Percentiles rank a stretch among this genome's conserved stretches.
Conservation (phyloP, 2,329 filamentous ascomycete genomes). For the Domatiomyces catenatus region DNA sequence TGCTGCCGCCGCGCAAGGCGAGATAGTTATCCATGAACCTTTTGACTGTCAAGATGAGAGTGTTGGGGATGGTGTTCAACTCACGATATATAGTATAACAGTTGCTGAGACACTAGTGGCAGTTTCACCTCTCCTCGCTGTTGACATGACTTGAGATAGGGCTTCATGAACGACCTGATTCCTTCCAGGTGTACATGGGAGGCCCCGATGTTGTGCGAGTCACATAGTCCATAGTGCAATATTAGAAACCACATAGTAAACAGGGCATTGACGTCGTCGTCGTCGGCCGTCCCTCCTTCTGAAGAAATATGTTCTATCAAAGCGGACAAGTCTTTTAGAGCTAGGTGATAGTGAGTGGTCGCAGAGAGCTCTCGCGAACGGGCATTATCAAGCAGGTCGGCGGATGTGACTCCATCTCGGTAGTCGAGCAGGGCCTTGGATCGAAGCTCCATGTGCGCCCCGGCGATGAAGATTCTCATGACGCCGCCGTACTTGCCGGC, state of each 20-base stretch:
- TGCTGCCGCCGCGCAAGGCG: slow-evolving; percentile 3
- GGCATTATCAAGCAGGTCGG: slow-evolving; percentile 20
- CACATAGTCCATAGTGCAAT: slow-evolving; percentile 24
- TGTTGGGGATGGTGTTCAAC: slow-evolving; percentile 3
- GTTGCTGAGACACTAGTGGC: slow-evolving; percentile 24
- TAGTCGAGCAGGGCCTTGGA: slow-evolving; percentile 19
- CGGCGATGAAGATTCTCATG: slow-evolving; percentile 27
- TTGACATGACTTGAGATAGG: slow-evolving; percentile 18
- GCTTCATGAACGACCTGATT: slow-evolving; percentile 23
- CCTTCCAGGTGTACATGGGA: slow-evolving; percentile 24
- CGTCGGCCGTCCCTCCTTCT: slow-evolving; percentile 15
- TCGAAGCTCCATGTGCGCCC: slow-evolving; percentile 25
- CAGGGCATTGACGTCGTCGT: slow-evolving; percentile 21
- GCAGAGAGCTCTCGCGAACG: slow-evolving; percentile 1
- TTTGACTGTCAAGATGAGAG: not conserved
- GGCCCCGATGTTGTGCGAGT: slow-evolving; percentile 14
- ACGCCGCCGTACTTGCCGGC: slow-evolving; percentile 23
- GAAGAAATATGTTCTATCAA: slow-evolving; percentile 23
- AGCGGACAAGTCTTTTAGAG: slow-evolving; percentile 20
- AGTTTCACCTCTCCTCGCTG: slow-evolving; percentile 12
- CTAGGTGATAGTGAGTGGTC: slow-evolving; percentile 22
- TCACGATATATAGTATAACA: slow-evolving; percentile 24
- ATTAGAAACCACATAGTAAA: slow-evolving; percentile 25
- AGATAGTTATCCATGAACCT: slow-evolving; percentile 15
- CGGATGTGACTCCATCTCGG: slow-evolving; percentile 19